Conservation (phyloP, 345 rosid species). For the Pugionium cornutum region DNA sequence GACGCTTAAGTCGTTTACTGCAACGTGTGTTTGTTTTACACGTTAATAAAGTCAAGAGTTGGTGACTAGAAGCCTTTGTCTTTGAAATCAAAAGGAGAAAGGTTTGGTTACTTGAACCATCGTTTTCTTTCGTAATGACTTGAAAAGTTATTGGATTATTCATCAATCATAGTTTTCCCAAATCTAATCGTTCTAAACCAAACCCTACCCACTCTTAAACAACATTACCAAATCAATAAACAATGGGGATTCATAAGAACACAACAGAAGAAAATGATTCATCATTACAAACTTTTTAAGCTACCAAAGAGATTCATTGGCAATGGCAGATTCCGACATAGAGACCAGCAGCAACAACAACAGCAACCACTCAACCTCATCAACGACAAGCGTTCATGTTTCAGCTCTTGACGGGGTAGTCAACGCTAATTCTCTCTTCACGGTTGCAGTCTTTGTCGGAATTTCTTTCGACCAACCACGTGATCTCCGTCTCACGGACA, state of each 20-base stretch:
- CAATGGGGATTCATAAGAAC: not conserved
- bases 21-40: not conserved
- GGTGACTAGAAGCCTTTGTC: constrained; percentile 16
- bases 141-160: not conserved
- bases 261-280: constrained; percentile 22
- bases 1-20: no score
- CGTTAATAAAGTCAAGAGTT: constrained; percentile 19
- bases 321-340: constrained; percentile 38
- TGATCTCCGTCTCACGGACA: constrained; percentile 29
- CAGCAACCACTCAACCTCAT: constrained; percentile 4
- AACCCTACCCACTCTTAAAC: constrained; percentile 37
- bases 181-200: constrained; percentile 32
- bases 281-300: constrained; percentile 7
- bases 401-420: constrained; percentile 39
- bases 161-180: constrained; percentile 20
- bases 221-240: constrained; percentile 16
- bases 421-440: constrained; percentile 40
- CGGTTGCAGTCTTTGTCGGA: constrained; percentile 41
- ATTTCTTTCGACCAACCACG: constrained; percentile 31
- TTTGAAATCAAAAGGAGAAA: constrained; percentile 23
- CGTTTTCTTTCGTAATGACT: constrained; percentile 24
- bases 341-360: constrained; percentile 25
- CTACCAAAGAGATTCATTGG: constrained; percentile 17
- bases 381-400: constrained; percentile 39
- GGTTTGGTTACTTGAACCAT: not conserved